phyloP scores from a whole-genome alignment of 345 rosid genomes.

The Eucalyptus sideroxylon region DNA sequence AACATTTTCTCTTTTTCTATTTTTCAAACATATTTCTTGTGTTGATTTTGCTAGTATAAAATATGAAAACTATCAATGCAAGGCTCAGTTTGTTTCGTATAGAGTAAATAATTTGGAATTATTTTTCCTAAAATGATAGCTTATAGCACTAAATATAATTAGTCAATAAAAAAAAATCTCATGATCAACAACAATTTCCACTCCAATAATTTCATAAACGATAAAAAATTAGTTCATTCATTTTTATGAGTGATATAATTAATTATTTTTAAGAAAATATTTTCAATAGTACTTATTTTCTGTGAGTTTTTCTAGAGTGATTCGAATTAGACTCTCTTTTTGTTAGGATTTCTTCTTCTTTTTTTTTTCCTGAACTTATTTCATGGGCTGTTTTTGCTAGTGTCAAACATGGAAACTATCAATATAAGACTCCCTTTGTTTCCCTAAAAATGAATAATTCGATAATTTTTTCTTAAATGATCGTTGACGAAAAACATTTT shows the following conservation, averaged over 20 bases:
- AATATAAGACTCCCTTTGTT: neutral
- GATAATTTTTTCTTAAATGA: neutral
- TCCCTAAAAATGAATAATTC: neutral
- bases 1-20: neutral
- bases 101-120: neutral
- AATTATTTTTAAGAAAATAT: neutral
- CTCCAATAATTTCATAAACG: too few species aligned
- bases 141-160: too few species aligned
- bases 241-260: neutral
- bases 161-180: neutral
- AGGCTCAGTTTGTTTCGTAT: rapidly evolving
- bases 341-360: neutral
- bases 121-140: neutral
- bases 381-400: neutral
- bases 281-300: too few species aligned
- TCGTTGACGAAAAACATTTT: too few species aligned
- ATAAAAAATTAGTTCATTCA: too few species aligned
- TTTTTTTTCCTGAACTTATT: neutral
- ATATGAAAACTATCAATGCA: neutral
- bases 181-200: too few species aligned
- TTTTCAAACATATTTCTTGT: neutral
- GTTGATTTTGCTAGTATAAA: neutral
- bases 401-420: neutral
- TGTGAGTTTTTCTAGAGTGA: neutral
- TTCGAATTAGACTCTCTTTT: neutral